phyloP scores from a whole-genome alignment of 2,329 filamentous ascomycete genomes.

The Setomelanomma holmii region DNA sequence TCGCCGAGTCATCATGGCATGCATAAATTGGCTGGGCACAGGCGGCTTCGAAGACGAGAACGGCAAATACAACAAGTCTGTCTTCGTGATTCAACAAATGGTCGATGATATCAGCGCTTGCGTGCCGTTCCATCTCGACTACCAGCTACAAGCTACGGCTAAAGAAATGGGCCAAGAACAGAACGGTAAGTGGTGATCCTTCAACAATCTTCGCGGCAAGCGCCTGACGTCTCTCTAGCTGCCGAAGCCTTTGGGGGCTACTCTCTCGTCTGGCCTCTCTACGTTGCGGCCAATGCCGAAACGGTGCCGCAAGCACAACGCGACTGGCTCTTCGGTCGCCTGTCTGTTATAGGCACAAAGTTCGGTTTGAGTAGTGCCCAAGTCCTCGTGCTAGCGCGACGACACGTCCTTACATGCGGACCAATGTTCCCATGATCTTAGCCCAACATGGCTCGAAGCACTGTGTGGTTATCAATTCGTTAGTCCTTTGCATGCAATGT shows the following conservation, averaged over 20 bases:
- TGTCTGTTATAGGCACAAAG: constrained; percentile 45
- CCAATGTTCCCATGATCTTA: constrained; percentile 41
- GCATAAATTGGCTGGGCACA: constrained; percentile 36
- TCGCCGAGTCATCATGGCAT: constrained; percentile 47
- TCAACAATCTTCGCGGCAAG: background rate
- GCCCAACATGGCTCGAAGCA: background rate
- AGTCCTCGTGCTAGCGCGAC: constrained; percentile 42
- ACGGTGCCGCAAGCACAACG: constrained; percentile 45
- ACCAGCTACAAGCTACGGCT: constrained; percentile 45
- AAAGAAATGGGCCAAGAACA: constrained; percentile 44
- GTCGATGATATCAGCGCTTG: constrained; percentile 50
- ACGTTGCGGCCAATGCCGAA: constrained; percentile 48
- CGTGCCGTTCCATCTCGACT: constrained; percentile 50
- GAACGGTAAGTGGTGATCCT: constrained; percentile 36
- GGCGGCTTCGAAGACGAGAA: constrained; percentile 16
- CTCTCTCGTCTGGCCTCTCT: constrained; percentile 51
- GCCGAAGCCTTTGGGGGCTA: constrained; percentile 50
- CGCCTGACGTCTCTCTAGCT: constrained; percentile 30
- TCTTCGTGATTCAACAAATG: constrained; percentile 45
- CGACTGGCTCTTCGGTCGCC: constrained; percentile 45
- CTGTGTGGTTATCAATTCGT: background rate
- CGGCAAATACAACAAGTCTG: constrained; percentile 22
- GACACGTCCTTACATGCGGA: constrained; percentile 46
- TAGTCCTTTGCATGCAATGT: too few relatives aligned
- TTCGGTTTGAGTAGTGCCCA: constrained; percentile 48